Evolutionary conservation across 176 grass and related monocot genomes (phyloP), one percentile per base, ranked within the genome.

Genomic region (Urochloa ruziziensis): DNA sequence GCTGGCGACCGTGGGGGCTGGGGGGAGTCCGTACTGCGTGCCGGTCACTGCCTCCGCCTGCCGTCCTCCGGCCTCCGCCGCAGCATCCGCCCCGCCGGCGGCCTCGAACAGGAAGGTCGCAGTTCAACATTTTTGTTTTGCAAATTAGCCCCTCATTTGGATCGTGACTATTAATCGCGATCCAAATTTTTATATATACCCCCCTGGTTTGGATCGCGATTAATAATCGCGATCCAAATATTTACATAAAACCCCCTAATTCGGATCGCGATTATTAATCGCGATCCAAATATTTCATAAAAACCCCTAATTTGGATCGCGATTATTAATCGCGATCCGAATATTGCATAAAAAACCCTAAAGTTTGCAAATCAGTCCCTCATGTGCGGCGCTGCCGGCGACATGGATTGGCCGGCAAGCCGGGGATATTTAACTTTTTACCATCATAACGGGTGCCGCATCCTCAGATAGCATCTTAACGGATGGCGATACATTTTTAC

Each of bases 391-490:
- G 74, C 27, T 58, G 67, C 33, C 81, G 61, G 37, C 85, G 81
- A 73, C 44, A 79, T 87, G 88, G 77, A 90, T 63, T 79, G 75
- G 83, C 53, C 62, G 44, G 68, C 51, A 51, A 78, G 33, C 67
- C 62, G 80, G 7, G 62, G 86, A n/a, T n/a, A n/a, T n/a, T n/a
- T n/a, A n/a, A n/a, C n/a, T n/a, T n/a, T n/a, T n/a, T n/a, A n/a
- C n/a, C n/a, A n/a, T n/a, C n/a, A n/a, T n/a, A n/a, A n/a, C n/a
- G n/a, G n/a, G n/a, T n/a, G n/a, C n/a, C n/a, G n/a, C n/a, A n/a
- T n/a, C n/a, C n/a, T n/a, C n/a, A n/a, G n/a, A n/a, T n/a, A n/a
- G n/a, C n/a, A n/a, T n/a, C n/a, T n/a, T n/a, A n/a, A n/a, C n/a
- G n/a, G n/a, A n/a, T n/a, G n/a, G n/a, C n/a, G n/a, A n/a, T n/a